phyloP scores from a whole-genome alignment of 2,329 filamentous ascomycete genomes.

The Neonectria coccinea region DNA sequence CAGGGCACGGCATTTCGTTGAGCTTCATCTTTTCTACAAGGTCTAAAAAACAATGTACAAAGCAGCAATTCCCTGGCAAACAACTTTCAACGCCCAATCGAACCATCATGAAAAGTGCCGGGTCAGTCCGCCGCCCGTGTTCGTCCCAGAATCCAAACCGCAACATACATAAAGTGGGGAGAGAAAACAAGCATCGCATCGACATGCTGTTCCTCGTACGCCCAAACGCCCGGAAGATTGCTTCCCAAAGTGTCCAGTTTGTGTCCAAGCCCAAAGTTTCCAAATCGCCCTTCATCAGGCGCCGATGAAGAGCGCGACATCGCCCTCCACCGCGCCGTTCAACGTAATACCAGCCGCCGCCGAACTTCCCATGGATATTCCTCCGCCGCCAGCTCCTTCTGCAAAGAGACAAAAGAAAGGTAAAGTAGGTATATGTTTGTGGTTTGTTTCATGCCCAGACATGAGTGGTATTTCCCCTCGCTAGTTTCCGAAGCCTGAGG shows the following conservation, averaged over 20 bases:
- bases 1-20: not conserved
- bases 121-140: slow-evolving; percentile 9
- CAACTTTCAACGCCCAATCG: slow-evolving; percentile 23
- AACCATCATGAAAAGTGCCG: slow-evolving; percentile 29
- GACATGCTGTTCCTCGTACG: slow-evolving; percentile 25
- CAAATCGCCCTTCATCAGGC: slow-evolving; percentile 14
- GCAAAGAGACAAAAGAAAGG: slow-evolving; percentile 22
- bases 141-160: slow-evolving; percentile 15
- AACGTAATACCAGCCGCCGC: slow-evolving; percentile 14
- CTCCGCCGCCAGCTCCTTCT: slow-evolving; percentile 14
- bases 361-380: slow-evolving; percentile 3
- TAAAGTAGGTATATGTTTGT: slow-evolving; percentile 11
- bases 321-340: slow-evolving; percentile 16
- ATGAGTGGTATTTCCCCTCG: slow-evolving; percentile 6
- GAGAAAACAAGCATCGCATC: slow-evolving; percentile 13
- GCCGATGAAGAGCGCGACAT: slow-evolving; percentile 11
- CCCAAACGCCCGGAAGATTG: slow-evolving; percentile 23
- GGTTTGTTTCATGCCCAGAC: slow-evolving; percentile 7
- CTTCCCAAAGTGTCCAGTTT: slow-evolving; percentile 11
- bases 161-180: slow-evolving; percentile 18
- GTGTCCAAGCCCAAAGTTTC: slow-evolving; percentile 20
- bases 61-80: slow-evolving; percentile 13
- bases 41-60: slow-evolving; percentile 31
- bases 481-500: not conserved
- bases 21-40: slow-evolving; percentile 29